Base-by-base conservation (phyloP, 345 rosid species). In the Euphorbia pulcherrima region DNA sequence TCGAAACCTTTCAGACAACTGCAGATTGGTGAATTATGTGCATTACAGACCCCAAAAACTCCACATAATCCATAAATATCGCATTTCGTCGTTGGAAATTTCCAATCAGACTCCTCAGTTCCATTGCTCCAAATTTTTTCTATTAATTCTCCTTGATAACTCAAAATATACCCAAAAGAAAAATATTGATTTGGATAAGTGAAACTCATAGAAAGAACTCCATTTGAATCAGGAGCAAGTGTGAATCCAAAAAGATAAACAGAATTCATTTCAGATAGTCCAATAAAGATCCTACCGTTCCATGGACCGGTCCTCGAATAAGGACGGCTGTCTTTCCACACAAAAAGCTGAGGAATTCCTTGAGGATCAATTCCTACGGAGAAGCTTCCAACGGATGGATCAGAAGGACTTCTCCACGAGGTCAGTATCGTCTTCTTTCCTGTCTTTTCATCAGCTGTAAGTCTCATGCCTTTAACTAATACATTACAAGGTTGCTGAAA, bases 301-400 rank as follows among this genome's bases (percentile, higher is more conserved):
- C 92, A 88, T 0, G 88, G 88, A 16, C 88, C 89, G 23, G 82
- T 79, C 18, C 86, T 78, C 90, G 86, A 85, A 5, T 51, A 47
- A 0, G 81, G 81, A 6, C 16, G 33, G 6, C 41, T 65, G 26
- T 74, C 80, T 0, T 88, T 87, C 92, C 88, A 77, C 13, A 83
- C 28, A 9, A 80, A 56, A 26, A 59, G 0, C 62, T 88, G 72
- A 20, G 86, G 87, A 41, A 77, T 61, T 16, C 48, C 52, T 16
- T 6, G 40, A 58, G 78, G 54, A 11, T 65, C 68, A 21, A 84
- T 61, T 24, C 85, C 83, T 13, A 10, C 13, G 6, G 87, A 72
- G 29, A 81, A 88, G 24, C 64, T 65, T 44, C 90, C 88, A 8
- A 56, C 52, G 11, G 89, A 77, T 65, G 89, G 93, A 81, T 88